Evolutionary conservation across 257 asterid species (phyloP).

Genomic region (Primulina tabacum): DNA sequence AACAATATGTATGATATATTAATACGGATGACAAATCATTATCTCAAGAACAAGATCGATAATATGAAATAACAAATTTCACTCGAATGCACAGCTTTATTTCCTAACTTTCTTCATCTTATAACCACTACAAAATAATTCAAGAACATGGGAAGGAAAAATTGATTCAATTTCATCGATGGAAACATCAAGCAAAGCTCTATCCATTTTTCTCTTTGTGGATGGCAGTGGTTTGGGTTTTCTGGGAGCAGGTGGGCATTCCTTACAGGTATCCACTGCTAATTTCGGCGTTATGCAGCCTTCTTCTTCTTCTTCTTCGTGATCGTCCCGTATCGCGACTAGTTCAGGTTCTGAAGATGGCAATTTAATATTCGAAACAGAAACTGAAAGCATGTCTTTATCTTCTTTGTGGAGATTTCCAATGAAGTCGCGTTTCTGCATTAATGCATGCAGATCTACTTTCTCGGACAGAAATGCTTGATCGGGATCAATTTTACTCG

Average conservation of each 20-base stretch:
- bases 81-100: constrained; percentile 7
- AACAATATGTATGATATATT: background rate
- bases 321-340: constrained; percentile 12
- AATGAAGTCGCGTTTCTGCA: background rate
- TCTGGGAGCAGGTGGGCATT: constrained; percentile 65
- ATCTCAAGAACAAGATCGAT: background rate
- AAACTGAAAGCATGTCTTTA: background rate
- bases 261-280: constrained; percentile 8
- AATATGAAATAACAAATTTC: no score
- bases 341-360: constrained; percentile 45
- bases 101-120: constrained; percentile 60
- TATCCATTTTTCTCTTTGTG: constrained; percentile 34
- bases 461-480: background rate
- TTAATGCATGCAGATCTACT: background rate
- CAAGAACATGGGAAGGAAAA: constrained; percentile 44
- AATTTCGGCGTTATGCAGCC: background rate
- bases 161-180: constrained; percentile 44
- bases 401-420: background rate
- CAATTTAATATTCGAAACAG: background rate
- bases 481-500: background rate
- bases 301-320: background rate
- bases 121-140: constrained; percentile 42
- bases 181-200: constrained; percentile 46
- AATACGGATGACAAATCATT: background rate
- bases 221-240: constrained; percentile 52